Evolutionary conservation across 495 filamentous ascomycete genomes (phyloP).

Genomic region (Penicillium subrubescens): DNA sequence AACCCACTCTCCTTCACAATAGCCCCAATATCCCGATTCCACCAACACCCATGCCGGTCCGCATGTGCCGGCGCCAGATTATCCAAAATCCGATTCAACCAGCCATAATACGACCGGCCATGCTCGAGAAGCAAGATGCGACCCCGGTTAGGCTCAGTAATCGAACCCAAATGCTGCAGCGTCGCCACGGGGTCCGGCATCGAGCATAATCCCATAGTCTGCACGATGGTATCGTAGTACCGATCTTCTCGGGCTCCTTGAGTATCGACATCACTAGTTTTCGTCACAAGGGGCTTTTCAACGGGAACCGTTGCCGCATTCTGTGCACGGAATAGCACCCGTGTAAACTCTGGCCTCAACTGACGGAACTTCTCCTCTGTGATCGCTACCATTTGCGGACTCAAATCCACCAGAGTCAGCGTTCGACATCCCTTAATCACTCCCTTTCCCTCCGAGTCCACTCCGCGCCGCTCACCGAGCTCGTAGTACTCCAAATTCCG

Average conservation of each 20-base stretch:
- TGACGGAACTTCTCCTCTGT: slow-evolving; percentile 59
- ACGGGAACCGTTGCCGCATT: slow-evolving; percentile 36
- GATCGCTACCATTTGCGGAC: slow-evolving; percentile 63
- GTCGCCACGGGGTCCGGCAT: slow-evolving; percentile 72
- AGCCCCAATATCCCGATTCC: slow-evolving; percentile 86
- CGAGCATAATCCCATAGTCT: slow-evolving; percentile 93
- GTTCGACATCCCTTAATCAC: slow-evolving; percentile 46
- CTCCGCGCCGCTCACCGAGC: slow-evolving; percentile 64
- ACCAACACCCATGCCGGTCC: slow-evolving; percentile 89
- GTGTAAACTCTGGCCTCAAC: slow-evolving; percentile 47
- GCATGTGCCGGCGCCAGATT: slow-evolving; percentile 76
- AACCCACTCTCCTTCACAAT: slow-evolving; percentile 81
- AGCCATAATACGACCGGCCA: slow-evolving; percentile 73
- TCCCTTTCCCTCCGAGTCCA: slow-evolving; percentile 56
- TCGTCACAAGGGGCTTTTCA: slow-evolving; percentile 3
- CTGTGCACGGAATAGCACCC: slow-evolving; percentile 46
- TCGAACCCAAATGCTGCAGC: slow-evolving; percentile 52
- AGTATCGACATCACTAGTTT: neutral
- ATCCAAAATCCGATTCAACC: slow-evolving; percentile 81
- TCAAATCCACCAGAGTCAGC: slow-evolving; percentile 66
- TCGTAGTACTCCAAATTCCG: slow-evolving; percentile 79
- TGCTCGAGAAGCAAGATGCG: slow-evolving; percentile 89
- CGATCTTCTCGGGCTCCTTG: neutral
- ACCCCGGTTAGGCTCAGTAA: slow-evolving; percentile 55
- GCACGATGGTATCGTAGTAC: slow-evolving; percentile 81